These are phyloP conservation scores for Podaxis pistillaris DNA, from an alignment of 768 basidiomycete genomes.

Conservation along the genomic window DNA sequence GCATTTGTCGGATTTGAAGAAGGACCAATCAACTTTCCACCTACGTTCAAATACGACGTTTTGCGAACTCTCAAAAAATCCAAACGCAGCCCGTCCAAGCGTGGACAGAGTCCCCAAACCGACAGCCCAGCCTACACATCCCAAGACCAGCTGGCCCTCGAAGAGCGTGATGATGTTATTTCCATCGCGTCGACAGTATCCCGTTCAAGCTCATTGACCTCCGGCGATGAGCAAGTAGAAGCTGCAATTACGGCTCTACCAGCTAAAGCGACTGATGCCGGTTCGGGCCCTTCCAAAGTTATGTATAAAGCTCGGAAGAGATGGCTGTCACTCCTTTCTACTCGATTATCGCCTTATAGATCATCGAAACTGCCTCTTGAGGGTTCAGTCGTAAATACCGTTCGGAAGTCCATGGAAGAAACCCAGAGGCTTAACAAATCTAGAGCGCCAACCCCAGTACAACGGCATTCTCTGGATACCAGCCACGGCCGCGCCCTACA, in stretches of 20 bases:
- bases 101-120: conserved; percentile 15
- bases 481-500: conserved; percentile 16
- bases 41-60: conserved; percentile 94
- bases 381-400: conserved; percentile 10
- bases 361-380: background rate
- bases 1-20: conserved; percentile 81
- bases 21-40: conserved; percentile 79
- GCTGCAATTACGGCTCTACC: conserved; percentile 3
- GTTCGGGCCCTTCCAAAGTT: background rate
- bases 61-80: conserved; percentile 53
- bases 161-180: conserved; percentile 22
- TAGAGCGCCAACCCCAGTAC: background rate
- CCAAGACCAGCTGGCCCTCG: conserved; percentile 20
- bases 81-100: conserved; percentile 37
- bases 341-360: background rate
- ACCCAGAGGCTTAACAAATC: conserved; percentile 18
- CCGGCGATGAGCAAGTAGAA: conserved; percentile 27
- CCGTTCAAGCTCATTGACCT: conserved; percentile 5
- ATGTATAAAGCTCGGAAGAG: background rate
- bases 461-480: conserved; percentile 14
- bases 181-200: conserved; percentile 4
- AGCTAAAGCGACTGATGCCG: background rate
- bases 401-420: conserved; percentile 18
- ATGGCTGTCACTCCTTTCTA: conserved; percentile 2
- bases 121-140: conserved; percentile 8